These are phyloP conservation scores for Xylariaceae sp. DNA, from an alignment of 2,329 filamentous ascomycete genomes.

Conservation along the genomic window DNA sequence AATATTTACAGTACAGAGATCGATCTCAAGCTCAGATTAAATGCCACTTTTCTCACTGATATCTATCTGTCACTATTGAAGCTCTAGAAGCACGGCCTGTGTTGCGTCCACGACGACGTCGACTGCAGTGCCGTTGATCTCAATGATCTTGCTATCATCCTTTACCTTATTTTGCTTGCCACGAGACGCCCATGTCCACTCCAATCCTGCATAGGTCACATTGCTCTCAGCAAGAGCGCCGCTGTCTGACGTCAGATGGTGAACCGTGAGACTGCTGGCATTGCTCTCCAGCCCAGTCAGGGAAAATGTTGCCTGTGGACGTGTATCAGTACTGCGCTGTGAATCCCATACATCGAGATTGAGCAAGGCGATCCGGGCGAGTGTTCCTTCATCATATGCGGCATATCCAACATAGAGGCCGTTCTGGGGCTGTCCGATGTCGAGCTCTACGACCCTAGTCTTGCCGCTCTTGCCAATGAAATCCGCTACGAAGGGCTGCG, in stretches of 20 bases:
- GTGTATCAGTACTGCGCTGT: slow-evolving; percentile 4
- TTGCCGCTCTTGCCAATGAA: slow-evolving; percentile 16
- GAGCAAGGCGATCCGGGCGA: slow-evolving; percentile 11
- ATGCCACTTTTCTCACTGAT: no score
- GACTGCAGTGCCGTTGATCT: slow-evolving; percentile 4
- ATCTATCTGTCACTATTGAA: slow-evolving; percentile 1
- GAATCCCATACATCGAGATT: slow-evolving; percentile 16
- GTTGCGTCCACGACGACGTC: slow-evolving; percentile 10
- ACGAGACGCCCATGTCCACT: slow-evolving; percentile 12
- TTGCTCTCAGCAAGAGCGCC: slow-evolving; percentile 12
- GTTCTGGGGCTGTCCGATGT: slow-evolving; percentile 7
- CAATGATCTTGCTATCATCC: slow-evolving; percentile 10
- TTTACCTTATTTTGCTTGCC: slow-evolving; percentile 9
- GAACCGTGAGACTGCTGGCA: slow-evolving; percentile 6
- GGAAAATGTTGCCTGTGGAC: slow-evolving; percentile 4
- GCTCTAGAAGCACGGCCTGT: slow-evolving; percentile 10
- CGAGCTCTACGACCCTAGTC: slow-evolving; percentile 12
- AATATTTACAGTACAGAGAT: no score
- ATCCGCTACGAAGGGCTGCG: slow-evolving; percentile 17
- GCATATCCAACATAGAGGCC: slow-evolving; percentile 12
- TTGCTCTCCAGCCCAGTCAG: slow-evolving; percentile 2
- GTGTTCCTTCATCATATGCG: slow-evolving; percentile 16
- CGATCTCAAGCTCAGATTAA: no score
- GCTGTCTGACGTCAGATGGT: slow-evolving; percentile 10
- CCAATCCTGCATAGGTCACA: slow-evolving; percentile 14